Evolutionary conservation across 495 filamentous ascomycete genomes (phyloP).

Genomic region (Venustampulla echinocandica): DNA sequence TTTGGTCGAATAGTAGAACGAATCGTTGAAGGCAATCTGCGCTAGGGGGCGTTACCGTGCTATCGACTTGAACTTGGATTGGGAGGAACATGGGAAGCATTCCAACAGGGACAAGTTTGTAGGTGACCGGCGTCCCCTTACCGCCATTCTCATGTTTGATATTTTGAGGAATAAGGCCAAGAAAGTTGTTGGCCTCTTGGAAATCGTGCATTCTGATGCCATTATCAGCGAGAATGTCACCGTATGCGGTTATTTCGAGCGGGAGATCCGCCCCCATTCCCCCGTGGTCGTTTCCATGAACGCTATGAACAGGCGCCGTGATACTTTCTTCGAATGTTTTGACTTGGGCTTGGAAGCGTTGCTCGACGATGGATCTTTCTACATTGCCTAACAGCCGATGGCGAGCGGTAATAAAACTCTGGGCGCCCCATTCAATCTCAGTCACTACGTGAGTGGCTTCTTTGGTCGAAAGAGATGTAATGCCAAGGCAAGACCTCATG

Average conservation of each 20-base stretch:
- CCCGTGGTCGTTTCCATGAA: neutral
- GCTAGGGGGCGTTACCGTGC: neutral
- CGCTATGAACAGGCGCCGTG: constrained; percentile 6
- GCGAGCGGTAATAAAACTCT: constrained; percentile 13
- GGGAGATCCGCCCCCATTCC: neutral
- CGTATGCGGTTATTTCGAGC: constrained; percentile 18
- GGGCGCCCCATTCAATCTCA: constrained; percentile 22
- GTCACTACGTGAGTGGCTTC: constrained; percentile 23
- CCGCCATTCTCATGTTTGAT: constrained; percentile 16
- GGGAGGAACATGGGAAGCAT: constrained; percentile 11
- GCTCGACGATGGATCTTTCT: neutral
- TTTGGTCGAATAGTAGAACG: constrained; percentile 16
- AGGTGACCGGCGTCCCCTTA: constrained; percentile 23
- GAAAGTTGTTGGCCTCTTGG: constrained; percentile 18
- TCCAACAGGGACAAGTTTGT: constrained; percentile 20
- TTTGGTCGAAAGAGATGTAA: neutral
- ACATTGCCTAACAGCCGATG: neutral
- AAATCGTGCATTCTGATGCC: constrained; percentile 16
- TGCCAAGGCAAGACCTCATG: constrained; percentile 2
- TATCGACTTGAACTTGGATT: neutral
- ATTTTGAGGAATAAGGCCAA: constrained; percentile 16
- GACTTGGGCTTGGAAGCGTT: constrained; percentile 5
- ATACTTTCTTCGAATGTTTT: constrained; percentile 5
- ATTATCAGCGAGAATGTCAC: constrained; percentile 15
- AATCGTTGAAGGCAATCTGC: constrained; percentile 8